phyloP scores from a whole-genome alignment of 2,329 filamentous ascomycete genomes.

The Pseudogymnoascus sp. region DNA sequence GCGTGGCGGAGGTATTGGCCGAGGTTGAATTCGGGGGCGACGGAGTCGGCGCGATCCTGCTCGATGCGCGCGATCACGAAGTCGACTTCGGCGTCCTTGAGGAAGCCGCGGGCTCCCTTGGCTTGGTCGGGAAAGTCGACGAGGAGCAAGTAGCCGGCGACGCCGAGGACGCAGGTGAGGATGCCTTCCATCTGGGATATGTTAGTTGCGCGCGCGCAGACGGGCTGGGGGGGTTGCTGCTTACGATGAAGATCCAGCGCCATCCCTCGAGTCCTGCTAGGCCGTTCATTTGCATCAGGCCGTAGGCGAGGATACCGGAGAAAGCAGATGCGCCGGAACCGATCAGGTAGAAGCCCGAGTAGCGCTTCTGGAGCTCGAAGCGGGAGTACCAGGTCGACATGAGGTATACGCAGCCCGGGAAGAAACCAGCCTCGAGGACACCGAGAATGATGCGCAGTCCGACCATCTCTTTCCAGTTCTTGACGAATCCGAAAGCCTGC shows the following conservation, averaged over 20 bases:
- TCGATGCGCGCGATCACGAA: conserved; percentile 48
- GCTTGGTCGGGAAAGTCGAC: conserved; percentile 57
- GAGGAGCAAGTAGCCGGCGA: conserved; percentile 48
- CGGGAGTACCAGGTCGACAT: conserved; percentile 37
- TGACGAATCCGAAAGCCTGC: conserved; percentile 32
- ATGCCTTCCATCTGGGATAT: conserved; percentile 37
- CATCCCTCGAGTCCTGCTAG: conserved; percentile 40
- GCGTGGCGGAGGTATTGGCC: conserved; percentile 41
- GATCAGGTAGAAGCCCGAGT: conserved; percentile 63
- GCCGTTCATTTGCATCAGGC: conserved; percentile 44
- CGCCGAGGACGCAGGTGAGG: conserved; percentile 47
- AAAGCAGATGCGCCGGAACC: conserved; percentile 62
- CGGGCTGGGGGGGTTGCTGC: conserved; percentile 38
- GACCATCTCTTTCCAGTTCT: conserved; percentile 25
- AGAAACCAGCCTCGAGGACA: conserved; percentile 28
- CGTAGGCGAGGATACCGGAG: conserved; percentile 63
- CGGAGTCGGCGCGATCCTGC: conserved; percentile 48
- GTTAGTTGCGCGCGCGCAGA: conserved; percentile 59
- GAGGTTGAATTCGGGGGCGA: conserved; percentile 40
- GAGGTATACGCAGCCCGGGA: conserved; percentile 38
- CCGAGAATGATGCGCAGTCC: conserved; percentile 28
- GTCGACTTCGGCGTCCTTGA: conserved; percentile 42
- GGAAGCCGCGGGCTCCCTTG: conserved; percentile 40
- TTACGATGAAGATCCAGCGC: conserved; percentile 55
- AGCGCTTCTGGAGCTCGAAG: conserved; percentile 65